Evolutionary conservation across 495 filamentous ascomycete genomes (phyloP).

Genomic region (Neurospora sp.): DNA sequence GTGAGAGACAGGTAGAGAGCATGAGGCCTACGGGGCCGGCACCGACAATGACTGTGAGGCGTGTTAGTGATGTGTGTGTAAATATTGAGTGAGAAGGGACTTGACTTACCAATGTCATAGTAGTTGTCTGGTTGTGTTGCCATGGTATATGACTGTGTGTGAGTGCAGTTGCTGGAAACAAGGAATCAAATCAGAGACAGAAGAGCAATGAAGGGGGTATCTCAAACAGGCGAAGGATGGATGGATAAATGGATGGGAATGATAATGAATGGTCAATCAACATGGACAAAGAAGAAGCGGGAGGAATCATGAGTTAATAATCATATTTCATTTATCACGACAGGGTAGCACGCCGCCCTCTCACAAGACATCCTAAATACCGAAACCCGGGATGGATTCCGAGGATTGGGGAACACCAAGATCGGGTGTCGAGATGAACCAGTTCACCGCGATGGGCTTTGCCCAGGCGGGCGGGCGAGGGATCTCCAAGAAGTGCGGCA

Average conservation of each 20-base stretch:
- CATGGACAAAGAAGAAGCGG: neutral
- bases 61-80: neutral
- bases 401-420: constrained; percentile 4
- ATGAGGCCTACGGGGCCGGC: constrained; percentile 83
- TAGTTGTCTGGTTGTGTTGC: constrained; percentile 13
- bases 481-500: neutral
- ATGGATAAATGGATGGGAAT: neutral
- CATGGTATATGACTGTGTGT: constrained; percentile 9
- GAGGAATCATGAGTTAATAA: neutral
- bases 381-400: constrained; percentile 16
- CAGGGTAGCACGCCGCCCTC: neutral
- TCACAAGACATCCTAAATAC: constrained; percentile 1
- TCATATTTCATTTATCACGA: neutral
- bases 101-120: constrained; percentile 26
- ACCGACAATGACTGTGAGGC: constrained; percentile 62
- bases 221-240: constrained; percentile 1
- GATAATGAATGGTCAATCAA: neutral
- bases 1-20: constrained; percentile 68
- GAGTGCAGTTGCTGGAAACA: neutral
- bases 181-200: neutral
- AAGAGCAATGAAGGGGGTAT: constrained; percentile 9
- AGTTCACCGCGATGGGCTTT: neutral
- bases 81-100: neutral
- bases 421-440: neutral
- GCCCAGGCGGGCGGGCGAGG: neutral